Base-by-base conservation (phyloP, 768 basidiomycete genomes). In the Filobasidium wieringae region DNA sequence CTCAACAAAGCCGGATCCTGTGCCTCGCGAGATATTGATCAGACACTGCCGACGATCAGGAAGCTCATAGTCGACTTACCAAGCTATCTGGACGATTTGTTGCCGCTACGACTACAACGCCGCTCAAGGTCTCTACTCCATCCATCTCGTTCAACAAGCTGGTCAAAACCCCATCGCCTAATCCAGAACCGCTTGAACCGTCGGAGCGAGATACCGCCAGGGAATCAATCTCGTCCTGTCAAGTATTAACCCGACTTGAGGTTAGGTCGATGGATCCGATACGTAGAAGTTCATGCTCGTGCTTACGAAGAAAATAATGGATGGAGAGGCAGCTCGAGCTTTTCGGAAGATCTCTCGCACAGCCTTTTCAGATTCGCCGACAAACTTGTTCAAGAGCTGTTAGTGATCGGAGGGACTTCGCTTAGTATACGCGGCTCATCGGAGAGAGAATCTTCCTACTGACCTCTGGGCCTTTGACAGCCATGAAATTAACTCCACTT, bases 141-240 rank as follows among this genome's bases (percentile, higher is more conserved):
- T 97, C 95, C 90, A 97, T 97, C 70, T 99, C 95, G 68, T 93
- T 97, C 56, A 99, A 72, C 12, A 99, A 78, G 60, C 84, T 93
- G 1, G 92, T 92, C 7, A 99, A 79, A 12, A 96, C 89, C 7
- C 95, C 91, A 64, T 88, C 86, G 15, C 37, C 50, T 7, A 50
- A 34, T 64, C 90, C 86, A 7, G 62, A 60, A 0, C 80, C 79
- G 1, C 77, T 74, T 5, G 76, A 72, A 2, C 76, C 80, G 2
- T 80, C 79, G 0, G 76, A 78, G 31, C 95, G 81, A 0, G 88
- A 84, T 0, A 83, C 82, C 1, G 87, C 92, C 0, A 99, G 79
- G 0, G 92, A 91, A 68, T 99, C 95, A 53, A 99, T 88, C 72
- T 99, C 95, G 69, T 99, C 95, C 93, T 96, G 66, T 14, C n/a